Evolutionary conservation across 1,284 basidiomycete genomes (phyloP).

Genomic region (Sporisorium scitamineum): DNA sequence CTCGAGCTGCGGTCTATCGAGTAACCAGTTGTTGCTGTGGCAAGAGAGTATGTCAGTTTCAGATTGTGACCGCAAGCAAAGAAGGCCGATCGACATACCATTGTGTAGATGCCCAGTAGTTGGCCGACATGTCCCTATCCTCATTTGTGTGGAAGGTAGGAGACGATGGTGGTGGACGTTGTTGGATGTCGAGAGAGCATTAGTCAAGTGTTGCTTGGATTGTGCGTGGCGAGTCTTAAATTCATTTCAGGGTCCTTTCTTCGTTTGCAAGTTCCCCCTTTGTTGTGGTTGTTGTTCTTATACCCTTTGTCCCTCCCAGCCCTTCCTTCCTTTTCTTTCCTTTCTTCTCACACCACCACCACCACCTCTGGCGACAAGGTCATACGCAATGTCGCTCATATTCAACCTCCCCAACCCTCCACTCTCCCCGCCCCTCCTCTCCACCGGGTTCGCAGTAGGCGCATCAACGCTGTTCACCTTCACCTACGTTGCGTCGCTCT

Average conservation of each 20-base stretch:
- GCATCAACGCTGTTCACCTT: constrained; percentile 67
- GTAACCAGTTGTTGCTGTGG: constrained; percentile 64
- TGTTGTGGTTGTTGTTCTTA: neutral
- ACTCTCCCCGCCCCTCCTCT: constrained; percentile 22
- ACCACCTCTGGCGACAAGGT: neutral
- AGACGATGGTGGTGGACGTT: constrained; percentile 1
- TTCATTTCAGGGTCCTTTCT: constrained; percentile 18
- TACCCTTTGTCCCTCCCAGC: constrained; percentile 19
- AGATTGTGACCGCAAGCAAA: neutral
- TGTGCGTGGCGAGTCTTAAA: constrained; percentile 3
- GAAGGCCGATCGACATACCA: constrained; percentile 40
- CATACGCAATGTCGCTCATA: constrained; percentile 36
- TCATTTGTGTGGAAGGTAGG: neutral
- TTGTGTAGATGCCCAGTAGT: constrained; percentile 65
- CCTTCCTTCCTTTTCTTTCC: neutral
- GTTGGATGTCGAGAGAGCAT: neutral
- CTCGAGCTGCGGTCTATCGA: constrained; percentile 57
- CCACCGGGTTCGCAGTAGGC: constrained; percentile 25
- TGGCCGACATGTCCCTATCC: constrained; percentile 50
- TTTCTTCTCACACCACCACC: neutral
- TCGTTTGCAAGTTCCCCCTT: neutral
- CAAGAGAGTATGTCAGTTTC: neutral
- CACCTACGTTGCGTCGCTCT: constrained; percentile 72
- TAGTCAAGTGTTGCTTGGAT: constrained; percentile 1
- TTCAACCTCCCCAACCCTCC: constrained; percentile 13